These are phyloP conservation scores for Xylaria sp. DNA, from an alignment of 2,329 filamentous ascomycete genomes.

Conservation along the genomic window DNA sequence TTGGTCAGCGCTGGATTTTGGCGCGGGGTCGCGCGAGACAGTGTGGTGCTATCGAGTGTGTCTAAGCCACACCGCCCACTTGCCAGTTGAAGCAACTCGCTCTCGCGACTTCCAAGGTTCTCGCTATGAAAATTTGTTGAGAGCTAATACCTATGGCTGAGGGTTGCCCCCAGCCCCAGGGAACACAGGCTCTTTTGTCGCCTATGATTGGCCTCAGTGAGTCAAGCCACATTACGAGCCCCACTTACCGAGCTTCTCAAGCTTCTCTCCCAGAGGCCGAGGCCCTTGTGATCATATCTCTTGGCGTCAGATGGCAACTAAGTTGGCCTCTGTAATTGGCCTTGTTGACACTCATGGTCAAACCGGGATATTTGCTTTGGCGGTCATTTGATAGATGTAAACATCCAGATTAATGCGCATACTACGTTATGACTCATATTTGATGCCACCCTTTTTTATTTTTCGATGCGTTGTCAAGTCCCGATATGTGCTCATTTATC, in stretches of 20 bases:
- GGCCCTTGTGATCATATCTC: conserved; percentile 32
- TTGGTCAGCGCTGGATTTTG: conserved; percentile 17
- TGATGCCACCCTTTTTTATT: conserved; percentile 28
- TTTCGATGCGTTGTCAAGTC: conserved; percentile 39
- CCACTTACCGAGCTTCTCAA: conserved; percentile 26
- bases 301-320: conserved; percentile 26
- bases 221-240: conserved; percentile 33
- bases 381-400: conserved; percentile 35
- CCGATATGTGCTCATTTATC: conserved; percentile 21
- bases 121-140: background rate
- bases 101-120: background rate
- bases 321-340: conserved; percentile 30
- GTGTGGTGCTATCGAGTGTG: conserved; percentile 24
- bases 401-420: conserved; percentile 25
- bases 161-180: conserved; percentile 9
- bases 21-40: conserved; percentile 34
- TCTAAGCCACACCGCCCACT: conserved; percentile 31
- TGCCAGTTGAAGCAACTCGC: background rate
- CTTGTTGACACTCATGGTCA: conserved; percentile 36
- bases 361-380: conserved; percentile 22
- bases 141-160: conserved; percentile 33
- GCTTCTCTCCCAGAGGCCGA: conserved; percentile 18
- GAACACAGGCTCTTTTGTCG: background rate
- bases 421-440: conserved; percentile 20
- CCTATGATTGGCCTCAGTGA: conserved; percentile 15